A percentile compares a stretch with the other conserved stretches of the same genome.
Evolutionary conservation across 2,329 filamentous ascomycete species (phyloP).

Genomic region (Onygenales sp.): DNA sequence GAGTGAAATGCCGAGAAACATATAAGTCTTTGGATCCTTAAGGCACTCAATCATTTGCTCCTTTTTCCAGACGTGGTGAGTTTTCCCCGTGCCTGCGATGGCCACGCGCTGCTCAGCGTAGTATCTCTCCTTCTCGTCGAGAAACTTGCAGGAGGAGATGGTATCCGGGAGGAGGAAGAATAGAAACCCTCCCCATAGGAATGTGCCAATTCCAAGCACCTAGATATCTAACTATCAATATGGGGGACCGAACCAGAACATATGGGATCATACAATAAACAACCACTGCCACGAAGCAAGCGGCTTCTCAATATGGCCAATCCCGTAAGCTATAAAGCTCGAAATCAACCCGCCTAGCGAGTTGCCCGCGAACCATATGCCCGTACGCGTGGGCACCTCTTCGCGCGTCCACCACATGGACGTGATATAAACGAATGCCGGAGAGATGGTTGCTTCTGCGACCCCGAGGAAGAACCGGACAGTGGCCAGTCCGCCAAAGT

Average conservation of each 20-base stretch:
- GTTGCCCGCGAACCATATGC: constrained; percentile 43
- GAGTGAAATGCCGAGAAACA: constrained; percentile 46
- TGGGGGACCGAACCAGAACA: neutral
- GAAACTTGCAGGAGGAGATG: constrained; percentile 48
- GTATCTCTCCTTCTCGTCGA: constrained; percentile 44
- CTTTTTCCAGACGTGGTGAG: constrained; percentile 42
- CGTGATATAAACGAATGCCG: constrained; percentile 48
- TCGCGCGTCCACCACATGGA: constrained; percentile 49
- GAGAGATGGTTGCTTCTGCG: constrained; percentile 46
- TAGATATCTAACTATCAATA: neutral
- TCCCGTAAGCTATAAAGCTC: neutral
- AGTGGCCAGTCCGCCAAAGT: constrained; percentile 41
- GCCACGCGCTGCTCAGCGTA: constrained; percentile 40
- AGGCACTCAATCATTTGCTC: constrained; percentile 46
- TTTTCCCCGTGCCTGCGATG: constrained; percentile 43
- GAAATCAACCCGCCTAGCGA: constrained; percentile 3
- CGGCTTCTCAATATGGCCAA: neutral
- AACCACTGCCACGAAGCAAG: constrained; percentile 48
- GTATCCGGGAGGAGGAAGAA: constrained; percentile 43
- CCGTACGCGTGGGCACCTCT: constrained; percentile 46
- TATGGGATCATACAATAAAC: constrained; percentile 37
- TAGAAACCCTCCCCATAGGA: constrained; percentile 42
- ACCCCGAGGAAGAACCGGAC: constrained; percentile 46
- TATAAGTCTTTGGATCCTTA: constrained; percentile 51
- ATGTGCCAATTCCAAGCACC: constrained; percentile 39